Base-by-base conservation (phyloP, 352 stramenopile species). In the Globisporangium nodosum region DNA sequence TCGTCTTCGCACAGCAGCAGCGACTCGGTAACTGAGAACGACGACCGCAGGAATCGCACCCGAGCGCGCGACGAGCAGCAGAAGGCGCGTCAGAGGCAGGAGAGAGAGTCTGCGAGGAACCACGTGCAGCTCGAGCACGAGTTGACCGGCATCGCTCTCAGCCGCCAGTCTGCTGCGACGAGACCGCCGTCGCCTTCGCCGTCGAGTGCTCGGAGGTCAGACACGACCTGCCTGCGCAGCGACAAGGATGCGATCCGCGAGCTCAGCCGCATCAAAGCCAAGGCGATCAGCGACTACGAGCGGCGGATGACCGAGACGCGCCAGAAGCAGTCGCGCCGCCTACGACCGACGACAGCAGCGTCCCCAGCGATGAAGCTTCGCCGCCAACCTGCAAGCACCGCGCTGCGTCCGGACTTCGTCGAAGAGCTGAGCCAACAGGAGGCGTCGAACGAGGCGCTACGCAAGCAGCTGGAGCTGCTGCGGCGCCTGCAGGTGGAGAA, bases 401-500 rank as follows among this genome's bases (percentile, higher is more conserved):
- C 11, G 15, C 57, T 20, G 1, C 33, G 33, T 39, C 15, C 52
- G 4, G 49, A 59, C 7, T 65, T 70, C 40, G 50, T 70, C 6
- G 62, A 68, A 11, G 61, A 79, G 47, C 61, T 81, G 56, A 58
- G 78, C 24, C 74, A 84, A 18, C 76, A 87, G 24, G 78, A 88
- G 53, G 62, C 64, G 39, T 84, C 79, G 8, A 90, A 88, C 43
- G 78, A 90, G 30, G 78, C 74, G 30, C 60, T 90, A 8, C 72
- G 78, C 9, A 83, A 83, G 43, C 81, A 90, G 39, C 61, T 88
- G 24, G 78, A 90, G 62, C 66, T 90, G 7, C 53, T 90, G n/a
- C 72, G 78, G 16, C 76, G 81, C 0, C 65, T 90, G 3, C 78
- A 90, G 54, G 56, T 87, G 7, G 81, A 90, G 46, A 90, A 90